A percentile compares a stretch with the other conserved stretches of the same genome.
These are phyloP conservation scores for Rhizomucor miehei DNA, from an alignment of 371 early-diverging fungal genomes.

Conservation along the genomic window DNA sequence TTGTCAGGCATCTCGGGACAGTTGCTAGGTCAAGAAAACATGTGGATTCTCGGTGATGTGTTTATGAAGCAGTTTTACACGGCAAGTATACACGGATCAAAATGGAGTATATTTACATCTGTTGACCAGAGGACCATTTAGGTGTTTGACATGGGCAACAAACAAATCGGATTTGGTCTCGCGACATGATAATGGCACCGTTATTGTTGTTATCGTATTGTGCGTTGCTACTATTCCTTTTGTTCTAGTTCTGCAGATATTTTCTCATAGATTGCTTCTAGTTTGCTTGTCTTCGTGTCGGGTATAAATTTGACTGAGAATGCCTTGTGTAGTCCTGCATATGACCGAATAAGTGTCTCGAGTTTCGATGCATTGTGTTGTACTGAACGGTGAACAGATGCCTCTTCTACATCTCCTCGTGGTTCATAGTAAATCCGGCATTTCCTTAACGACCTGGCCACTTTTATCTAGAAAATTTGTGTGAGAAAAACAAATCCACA, in stretches of 20 bases:
- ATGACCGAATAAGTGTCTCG: conserved; percentile 17
- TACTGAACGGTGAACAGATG: conserved; percentile 28
- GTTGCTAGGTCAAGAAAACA: conserved; percentile 22
- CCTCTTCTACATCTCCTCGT: conserved; percentile 25
- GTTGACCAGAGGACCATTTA: conserved; percentile 8
- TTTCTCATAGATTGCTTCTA: conserved; percentile 28
- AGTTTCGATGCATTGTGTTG: conserved; percentile 20
- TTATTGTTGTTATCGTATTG: not conserved
- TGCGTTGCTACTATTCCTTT: not conserved
- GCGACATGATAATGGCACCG: conserved; percentile 11
- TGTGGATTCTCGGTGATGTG: conserved; percentile 81
- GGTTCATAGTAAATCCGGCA: conserved; percentile 39
- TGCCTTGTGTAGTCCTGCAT: conserved; percentile 25
- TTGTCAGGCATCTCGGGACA: conserved; percentile 67
- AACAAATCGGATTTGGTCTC: conserved; percentile 68
- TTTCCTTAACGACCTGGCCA: conserved; percentile 29
- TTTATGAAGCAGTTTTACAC: conserved; percentile 76
- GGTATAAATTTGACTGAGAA: conserved; percentile 37
- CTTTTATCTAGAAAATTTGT: conserved; percentile 19
- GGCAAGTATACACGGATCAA: conserved; percentile 29
- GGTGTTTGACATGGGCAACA: conserved; percentile 64
- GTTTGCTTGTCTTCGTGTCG: conserved; percentile 26
- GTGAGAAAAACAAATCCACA: not conserved
- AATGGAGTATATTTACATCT: not conserved
- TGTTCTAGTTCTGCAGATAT: conserved; percentile 17